Base-by-base conservation (phyloP, 163 green algal species). In the Scenedesmus sp. region DNA sequence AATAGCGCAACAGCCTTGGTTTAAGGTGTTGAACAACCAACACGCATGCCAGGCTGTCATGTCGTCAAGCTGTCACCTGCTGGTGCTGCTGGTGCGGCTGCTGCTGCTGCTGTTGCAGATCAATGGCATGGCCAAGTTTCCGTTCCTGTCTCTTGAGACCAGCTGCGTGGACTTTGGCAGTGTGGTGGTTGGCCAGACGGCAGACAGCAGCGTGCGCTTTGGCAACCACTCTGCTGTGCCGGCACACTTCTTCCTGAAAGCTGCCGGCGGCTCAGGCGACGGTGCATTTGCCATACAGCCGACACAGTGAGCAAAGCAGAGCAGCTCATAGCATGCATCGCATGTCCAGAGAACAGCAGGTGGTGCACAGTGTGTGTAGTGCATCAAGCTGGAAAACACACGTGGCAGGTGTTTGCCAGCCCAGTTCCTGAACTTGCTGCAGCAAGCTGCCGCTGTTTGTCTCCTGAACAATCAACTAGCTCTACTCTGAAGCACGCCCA, bases 41-140 rank as follows among this genome's bases (percentile, higher is more conserved):
- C 26, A 18, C n/a, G 70, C 70, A n/a, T 79, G 70, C 70, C 46
- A 2, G 26, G 4, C 34, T 4, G 4, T 60, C 46, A 26, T 13
- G 4, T 52, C 46, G 77, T 56, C 77, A 56, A 59, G n/a, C 8
- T 26, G 23, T 52, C 18, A 55, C 9, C 16, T 74, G 57, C 23
- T 46, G 10, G 34, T 70, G 62, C 62, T 87, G 7, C 85, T 92
- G 7, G 79, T 84, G 7, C 77, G 88, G 16, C 90, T 92, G 62
- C 86, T 93, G 92, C 90, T 93, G 77, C 10, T 87, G 23, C 3
- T 64, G n/a, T 77, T 87, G 81, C 93, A 96, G 88, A 87, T 98
- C 9, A 91, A 91, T 15, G 96, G 96, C 62, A 96, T 97, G 82
- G 96, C 94, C 84, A 98, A 98, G 94, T 97, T 96, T 79, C 96